Percentiles rank a stretch among this genome's conserved stretches.
phyloP scores from a whole-genome alignment of 208 protist species.

The Wallacemonas sp. region DNA sequence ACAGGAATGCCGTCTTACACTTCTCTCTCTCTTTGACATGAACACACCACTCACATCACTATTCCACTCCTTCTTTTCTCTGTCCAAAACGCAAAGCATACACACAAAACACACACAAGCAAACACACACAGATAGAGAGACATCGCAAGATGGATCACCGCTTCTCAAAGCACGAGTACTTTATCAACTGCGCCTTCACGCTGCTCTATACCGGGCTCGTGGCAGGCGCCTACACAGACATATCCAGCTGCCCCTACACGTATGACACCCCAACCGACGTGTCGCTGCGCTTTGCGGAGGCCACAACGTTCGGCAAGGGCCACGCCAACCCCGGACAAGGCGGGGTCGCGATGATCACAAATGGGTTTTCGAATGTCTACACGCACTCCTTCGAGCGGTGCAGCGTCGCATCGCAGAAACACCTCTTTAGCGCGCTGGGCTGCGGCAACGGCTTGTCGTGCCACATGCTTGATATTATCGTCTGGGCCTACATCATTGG shows the following conservation, averaged over 20 bases:
- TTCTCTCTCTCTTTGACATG: too few species aligned
- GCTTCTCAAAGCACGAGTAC: slow-evolving; percentile 62
- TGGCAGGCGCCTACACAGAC: slow-evolving; percentile 60
- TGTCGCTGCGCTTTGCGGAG: neutral
- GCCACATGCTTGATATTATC: slow-evolving; percentile 67
- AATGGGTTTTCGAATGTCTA: neutral
- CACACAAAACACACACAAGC: too few species aligned
- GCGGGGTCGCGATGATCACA: too few species aligned
- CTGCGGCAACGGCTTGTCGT: slow-evolving; percentile 36
- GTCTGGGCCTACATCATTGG: slow-evolving; percentile 64
- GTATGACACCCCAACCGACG: slow-evolving; percentile 27
- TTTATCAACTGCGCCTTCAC: slow-evolving; percentile 59
- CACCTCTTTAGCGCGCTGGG: slow-evolving; percentile 28
- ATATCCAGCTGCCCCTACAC: slow-evolving; percentile 63
- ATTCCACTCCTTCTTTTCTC: neutral
- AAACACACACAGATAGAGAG: too few species aligned
- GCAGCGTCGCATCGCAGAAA: slow-evolving; percentile 1
- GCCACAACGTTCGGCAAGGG: neutral
- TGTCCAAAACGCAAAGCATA: too few species aligned
- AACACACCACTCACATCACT: neutral
- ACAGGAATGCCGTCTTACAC: too few species aligned
- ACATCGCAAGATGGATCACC: slow-evolving; percentile 56
- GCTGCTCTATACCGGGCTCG: slow-evolving; percentile 48
- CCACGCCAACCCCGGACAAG: neutral
- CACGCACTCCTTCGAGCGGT: neutral